Evolutionary conservation across 129 eudicot genomes (phyloP).

Genomic region (Chrysanthemum lavandulifolium): DNA sequence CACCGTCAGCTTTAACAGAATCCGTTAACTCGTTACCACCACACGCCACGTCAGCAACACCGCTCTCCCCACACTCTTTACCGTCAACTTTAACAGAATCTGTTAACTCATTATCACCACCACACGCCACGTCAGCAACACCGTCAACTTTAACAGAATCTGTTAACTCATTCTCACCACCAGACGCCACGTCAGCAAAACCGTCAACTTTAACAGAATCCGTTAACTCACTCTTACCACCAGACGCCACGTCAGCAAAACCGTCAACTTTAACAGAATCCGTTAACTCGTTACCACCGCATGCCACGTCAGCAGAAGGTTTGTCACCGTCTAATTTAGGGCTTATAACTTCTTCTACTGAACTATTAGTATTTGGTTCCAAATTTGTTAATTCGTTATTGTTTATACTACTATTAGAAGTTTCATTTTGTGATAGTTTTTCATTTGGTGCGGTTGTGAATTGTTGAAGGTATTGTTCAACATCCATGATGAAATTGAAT

Average conservation of each 20-base stretch:
- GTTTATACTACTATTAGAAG: not conserved
- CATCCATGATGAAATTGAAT: conserved; percentile 26
- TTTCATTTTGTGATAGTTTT: conserved; percentile 8
- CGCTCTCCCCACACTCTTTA: not conserved
- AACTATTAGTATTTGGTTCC: conserved; percentile 16
- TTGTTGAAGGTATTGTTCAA: conserved; percentile 18
- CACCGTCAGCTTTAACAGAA: conserved; percentile 15
- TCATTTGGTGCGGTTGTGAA: conserved; percentile 22
- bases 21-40: not conserved
- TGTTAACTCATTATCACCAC: not conserved
- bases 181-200: not conserved
- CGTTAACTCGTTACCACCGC: not conserved
- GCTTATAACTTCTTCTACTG: conserved; percentile 11
- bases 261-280: not conserved
- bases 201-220: not conserved
- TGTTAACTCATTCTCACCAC: not conserved
- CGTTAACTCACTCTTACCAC: not conserved
- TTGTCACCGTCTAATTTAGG: conserved; percentile 27
- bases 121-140: not conserved
- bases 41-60: conserved; percentile 10
- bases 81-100: conserved; percentile 14
- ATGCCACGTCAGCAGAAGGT: not conserved
- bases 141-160: not conserved
- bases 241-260: not conserved
- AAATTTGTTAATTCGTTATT: conserved; percentile 14